These are phyloP conservation scores for Penicillium fimorum DNA, from an alignment of 495 filamentous ascomycete genomes.

Conservation along the genomic window DNA sequence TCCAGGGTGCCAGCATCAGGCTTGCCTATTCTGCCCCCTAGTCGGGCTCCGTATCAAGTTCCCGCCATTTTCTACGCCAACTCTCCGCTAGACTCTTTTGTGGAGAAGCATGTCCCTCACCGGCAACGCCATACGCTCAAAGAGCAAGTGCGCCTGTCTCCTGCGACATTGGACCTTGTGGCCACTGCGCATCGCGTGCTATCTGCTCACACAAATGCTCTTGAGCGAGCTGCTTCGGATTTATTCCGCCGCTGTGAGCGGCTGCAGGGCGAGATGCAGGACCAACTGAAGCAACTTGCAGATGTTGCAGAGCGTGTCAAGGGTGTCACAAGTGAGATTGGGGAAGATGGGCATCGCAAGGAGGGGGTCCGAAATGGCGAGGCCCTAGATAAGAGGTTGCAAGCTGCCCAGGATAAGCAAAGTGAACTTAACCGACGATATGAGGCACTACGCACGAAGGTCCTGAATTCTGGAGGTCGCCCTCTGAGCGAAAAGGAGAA, in stretches of 20 bases:
- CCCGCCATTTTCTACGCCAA: slow-evolving; percentile 59
- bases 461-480: slow-evolving; percentile 55
- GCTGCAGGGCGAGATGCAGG: slow-evolving; percentile 65
- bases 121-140: slow-evolving; percentile 61
- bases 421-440: slow-evolving; percentile 58
- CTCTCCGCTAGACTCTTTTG: slow-evolving; percentile 58
- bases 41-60: slow-evolving; percentile 69
- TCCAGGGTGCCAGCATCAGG: slow-evolving; percentile 19
- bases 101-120: slow-evolving; percentile 58
- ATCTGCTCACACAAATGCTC: slow-evolving; percentile 66
- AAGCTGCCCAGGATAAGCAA: slow-evolving; percentile 57
- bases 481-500: slow-evolving; percentile 73
- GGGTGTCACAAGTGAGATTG: slow-evolving; percentile 60
- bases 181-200: slow-evolving; percentile 74
- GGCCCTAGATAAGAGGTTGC: slow-evolving; percentile 59
- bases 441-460: slow-evolving; percentile 61
- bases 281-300: slow-evolving; percentile 67
- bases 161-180: slow-evolving; percentile 71
- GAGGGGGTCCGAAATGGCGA: slow-evolving; percentile 47
- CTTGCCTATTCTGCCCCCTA: slow-evolving; percentile 33
- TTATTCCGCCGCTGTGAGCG: slow-evolving; percentile 76
- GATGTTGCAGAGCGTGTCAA: slow-evolving; percentile 67
- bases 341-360: slow-evolving; percentile 43
- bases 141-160: slow-evolving; percentile 71
- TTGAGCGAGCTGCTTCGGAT: slow-evolving; percentile 75